These are phyloP conservation scores for Penicillium ucsense DNA, from an alignment of 495 filamentous ascomycete genomes.

Conservation along the genomic window DNA sequence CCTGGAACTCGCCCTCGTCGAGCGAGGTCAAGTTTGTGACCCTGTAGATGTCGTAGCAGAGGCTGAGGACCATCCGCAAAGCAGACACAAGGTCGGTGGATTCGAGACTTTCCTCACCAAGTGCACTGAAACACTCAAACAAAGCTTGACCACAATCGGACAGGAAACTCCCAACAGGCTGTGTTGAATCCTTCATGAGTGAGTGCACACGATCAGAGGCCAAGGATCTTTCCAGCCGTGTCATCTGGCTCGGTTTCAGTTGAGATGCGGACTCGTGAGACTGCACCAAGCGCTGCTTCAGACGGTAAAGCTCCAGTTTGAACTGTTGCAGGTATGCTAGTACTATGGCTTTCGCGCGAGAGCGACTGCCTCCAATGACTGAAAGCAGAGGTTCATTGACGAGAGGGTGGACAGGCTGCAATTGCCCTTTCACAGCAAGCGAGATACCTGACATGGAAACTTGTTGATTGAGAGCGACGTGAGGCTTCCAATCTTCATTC, in stretches of 20 bases:
- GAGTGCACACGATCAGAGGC: constrained; percentile 46
- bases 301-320: constrained; percentile 28
- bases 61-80: constrained; percentile 39
- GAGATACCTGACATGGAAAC: constrained; percentile 18
- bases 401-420: constrained; percentile 35
- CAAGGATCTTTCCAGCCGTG: constrained; percentile 58
- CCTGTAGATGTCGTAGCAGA: constrained; percentile 49
- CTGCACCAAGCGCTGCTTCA: constrained; percentile 24
- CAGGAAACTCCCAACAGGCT: constrained; percentile 38
- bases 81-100: constrained; percentile 19
- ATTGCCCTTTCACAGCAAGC: constrained; percentile 21
- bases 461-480: constrained; percentile 16
- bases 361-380: constrained; percentile 16
- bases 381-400: constrained; percentile 34
- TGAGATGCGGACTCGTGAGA: constrained; percentile 28
- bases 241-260: constrained; percentile 53
- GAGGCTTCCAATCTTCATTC: constrained; percentile 29
- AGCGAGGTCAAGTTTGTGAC: constrained; percentile 34
- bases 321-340: constrained; percentile 33
- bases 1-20: constrained; percentile 46
- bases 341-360: constrained; percentile 16
- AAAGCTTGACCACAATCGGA: constrained; percentile 32
- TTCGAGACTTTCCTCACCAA: constrained; percentile 20
- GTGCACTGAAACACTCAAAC: constrained; percentile 29
- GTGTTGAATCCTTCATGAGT: constrained; percentile 57